These are phyloP conservation scores for Sclerotinia borealis DNA, from an alignment of 2,329 filamentous ascomycete species.

Conservation along the genomic window DNA sequence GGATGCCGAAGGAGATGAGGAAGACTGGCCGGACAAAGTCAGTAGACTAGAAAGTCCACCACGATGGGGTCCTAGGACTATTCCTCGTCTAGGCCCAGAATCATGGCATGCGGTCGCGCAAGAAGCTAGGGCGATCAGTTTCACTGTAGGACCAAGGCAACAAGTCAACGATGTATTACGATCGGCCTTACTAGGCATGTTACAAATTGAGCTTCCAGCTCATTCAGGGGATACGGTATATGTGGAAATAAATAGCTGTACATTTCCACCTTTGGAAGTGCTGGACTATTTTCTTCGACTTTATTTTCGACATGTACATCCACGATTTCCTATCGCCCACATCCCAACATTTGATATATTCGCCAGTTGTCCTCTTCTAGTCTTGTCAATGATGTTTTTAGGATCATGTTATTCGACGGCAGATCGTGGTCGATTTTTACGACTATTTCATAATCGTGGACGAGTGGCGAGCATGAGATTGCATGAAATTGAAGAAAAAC, in stretches of 20 bases:
- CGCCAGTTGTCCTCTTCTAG: slow-evolving; percentile 21
- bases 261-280: slow-evolving; percentile 26
- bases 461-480: slow-evolving; percentile 20
- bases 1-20: slow-evolving; percentile 25
- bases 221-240: slow-evolving; percentile 3
- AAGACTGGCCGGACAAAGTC: slow-evolving; percentile 29
- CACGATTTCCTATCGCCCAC: slow-evolving; percentile 26
- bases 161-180: slow-evolving; percentile 20
- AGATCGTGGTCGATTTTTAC: slow-evolving; percentile 27
- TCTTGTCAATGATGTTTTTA: slow-evolving; percentile 30
- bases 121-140: slow-evolving; percentile 22
- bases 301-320: slow-evolving; percentile 27
- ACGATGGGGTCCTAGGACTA: slow-evolving; percentile 14
- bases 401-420: slow-evolving; percentile 27
- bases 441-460: slow-evolving; percentile 27
- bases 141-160: slow-evolving; percentile 19
- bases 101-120: slow-evolving; percentile 27
- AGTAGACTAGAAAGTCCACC: slow-evolving; percentile 14
- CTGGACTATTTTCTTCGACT: slow-evolving; percentile 29
- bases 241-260: slow-evolving; percentile 21
- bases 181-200: slow-evolving; percentile 16
- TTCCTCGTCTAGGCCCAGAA: slow-evolving; percentile 22
- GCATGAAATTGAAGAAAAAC: slow-evolving; percentile 25
- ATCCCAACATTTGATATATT: slow-evolving; percentile 29
- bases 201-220: slow-evolving; percentile 8